Evolutionary conservation across 2,329 filamentous ascomycete species (phyloP), one percentile per base, ranked within the genome.

Genomic region (Harringtonia aguacate): DNA sequence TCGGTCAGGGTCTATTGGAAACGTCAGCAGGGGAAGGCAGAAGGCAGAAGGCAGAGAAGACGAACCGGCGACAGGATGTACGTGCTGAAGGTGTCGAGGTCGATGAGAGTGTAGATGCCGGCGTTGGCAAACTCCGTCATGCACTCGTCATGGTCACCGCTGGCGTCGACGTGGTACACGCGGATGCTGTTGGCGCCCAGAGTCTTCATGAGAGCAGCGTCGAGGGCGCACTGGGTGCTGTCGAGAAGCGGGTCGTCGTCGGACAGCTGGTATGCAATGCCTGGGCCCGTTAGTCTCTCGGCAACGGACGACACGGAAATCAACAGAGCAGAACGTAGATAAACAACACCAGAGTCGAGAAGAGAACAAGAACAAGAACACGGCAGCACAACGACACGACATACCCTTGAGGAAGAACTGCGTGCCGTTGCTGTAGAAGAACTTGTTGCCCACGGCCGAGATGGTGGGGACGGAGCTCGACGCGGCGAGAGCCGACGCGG

Each of bases 381-480:
- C n/a, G n/a, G n/a, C 9, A 37, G 8, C 24, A n/a, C 20, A 24
- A n/a, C 7, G 13, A 20, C 8, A 36, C 8, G 5, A 36, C 59
- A 41, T 62, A 84, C 86, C 86, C 67, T 89, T 92, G 61, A 92
- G 74, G 62, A 79, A 92, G 70, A 85, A 94, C 58, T 94, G 86
- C 28, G 79, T 72, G 51, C 86, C 86, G 60, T 89, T 77, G 55
- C 76, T 77, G 53, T 79, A 80, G 68, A 94, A 94, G 69, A 94
- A 87, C 65, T 94, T 94, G 66, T 81, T 80, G 41, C 86, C 86
- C 43, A 81, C 75, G 18, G 67, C 63, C 41, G 69, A 65, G 47
- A 79, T 67, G 21, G 68, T 65, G 30, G 72, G 63, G 39, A 77
- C 51, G 12, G n/a, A n/a, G n/a, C 59, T 27, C 56, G 53, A 22